Evolutionary conservation across 805 yeast genomes (phyloP).

Genomic region (Wickerhamiella azyma): DNA sequence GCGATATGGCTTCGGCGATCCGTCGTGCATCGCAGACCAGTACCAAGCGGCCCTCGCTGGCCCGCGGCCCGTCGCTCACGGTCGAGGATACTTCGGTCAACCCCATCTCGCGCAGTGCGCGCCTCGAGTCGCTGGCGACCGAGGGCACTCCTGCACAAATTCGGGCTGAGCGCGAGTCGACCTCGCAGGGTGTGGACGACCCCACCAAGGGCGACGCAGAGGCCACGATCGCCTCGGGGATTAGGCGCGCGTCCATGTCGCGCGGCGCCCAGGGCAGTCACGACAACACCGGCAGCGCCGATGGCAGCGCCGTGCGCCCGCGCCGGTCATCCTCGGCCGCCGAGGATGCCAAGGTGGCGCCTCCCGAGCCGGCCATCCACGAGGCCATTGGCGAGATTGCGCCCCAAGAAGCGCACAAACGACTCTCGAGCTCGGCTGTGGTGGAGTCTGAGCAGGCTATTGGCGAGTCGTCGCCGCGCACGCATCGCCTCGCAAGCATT

Average conservation of each 20-base stretch:
- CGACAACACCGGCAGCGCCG: no score
- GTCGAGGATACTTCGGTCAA: background rate
- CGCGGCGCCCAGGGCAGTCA: background rate
- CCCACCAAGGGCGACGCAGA: slow-evolving; percentile 1
- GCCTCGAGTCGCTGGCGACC: background rate
- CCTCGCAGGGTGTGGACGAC: background rate
- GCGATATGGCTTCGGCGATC: background rate
- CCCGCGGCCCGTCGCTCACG: background rate
- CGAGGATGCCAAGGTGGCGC: background rate
- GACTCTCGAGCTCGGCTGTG: background rate
- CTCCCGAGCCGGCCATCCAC: background rate
- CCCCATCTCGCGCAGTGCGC: background rate
- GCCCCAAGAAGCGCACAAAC: background rate
- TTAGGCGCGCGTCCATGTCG: slow-evolving; percentile 2
- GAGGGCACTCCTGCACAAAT: background rate
- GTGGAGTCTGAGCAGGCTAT: background rate
- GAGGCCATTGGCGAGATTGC: background rate
- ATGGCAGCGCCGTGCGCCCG: background rate
- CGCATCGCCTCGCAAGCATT: background rate
- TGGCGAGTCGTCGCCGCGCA: background rate
- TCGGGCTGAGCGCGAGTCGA: slow-evolving; percentile 3
- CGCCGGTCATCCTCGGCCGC: background rate
- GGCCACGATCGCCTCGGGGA: background rate
- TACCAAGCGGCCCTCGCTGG: background rate
- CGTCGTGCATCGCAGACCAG: background rate